These are phyloP conservation scores for Polychaeton citri DNA, from an alignment of 2,329 filamentous ascomycete genomes.

Conservation along the genomic window DNA sequence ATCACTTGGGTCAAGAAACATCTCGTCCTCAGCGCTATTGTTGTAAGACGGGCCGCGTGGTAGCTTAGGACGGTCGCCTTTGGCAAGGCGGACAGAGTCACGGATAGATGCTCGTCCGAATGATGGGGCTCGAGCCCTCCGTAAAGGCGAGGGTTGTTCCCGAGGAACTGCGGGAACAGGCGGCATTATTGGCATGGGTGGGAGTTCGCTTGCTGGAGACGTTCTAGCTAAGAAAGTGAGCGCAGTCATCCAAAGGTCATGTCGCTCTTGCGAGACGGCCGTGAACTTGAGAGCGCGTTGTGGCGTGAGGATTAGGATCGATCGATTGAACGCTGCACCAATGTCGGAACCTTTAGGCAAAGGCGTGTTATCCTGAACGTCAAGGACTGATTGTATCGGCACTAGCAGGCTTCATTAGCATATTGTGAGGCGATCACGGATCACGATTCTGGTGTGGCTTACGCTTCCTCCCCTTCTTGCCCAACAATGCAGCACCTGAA, in stretches of 20 bases:
- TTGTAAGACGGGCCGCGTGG: constrained; percentile 6
- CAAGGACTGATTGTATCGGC: constrained; percentile 85
- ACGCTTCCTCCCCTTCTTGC: constrained; percentile 91
- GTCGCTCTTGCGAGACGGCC: constrained; percentile 65
- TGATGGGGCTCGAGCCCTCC: constrained; percentile 9
- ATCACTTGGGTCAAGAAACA: not conserved
- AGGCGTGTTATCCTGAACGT: constrained; percentile 89
- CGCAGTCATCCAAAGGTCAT: constrained; percentile 90
- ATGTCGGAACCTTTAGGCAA: constrained; percentile 49
- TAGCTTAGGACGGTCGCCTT: constrained; percentile 36
- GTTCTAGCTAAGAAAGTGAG: constrained; percentile 91
- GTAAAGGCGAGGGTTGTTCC: constrained; percentile 13
- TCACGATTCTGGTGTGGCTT: constrained; percentile 34
- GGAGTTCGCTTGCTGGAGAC: constrained; percentile 27
- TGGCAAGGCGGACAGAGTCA: constrained; percentile 82
- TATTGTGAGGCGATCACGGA: constrained; percentile 6
- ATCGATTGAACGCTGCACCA: constrained; percentile 59
- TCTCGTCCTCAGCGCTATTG: constrained; percentile 3
- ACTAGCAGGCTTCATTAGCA: constrained; percentile 43
- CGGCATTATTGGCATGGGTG: constrained; percentile 21
- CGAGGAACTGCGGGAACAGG: constrained; percentile 13
- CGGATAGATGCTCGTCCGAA: constrained; percentile 49
- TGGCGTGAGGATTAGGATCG: constrained; percentile 87
- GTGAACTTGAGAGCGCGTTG: constrained; percentile 94
- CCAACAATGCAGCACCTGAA: constrained; percentile 73